Base-by-base conservation (phyloP, 2,329 filamentous ascomycete species). In the Neodidymelliopsis sp. region DNA sequence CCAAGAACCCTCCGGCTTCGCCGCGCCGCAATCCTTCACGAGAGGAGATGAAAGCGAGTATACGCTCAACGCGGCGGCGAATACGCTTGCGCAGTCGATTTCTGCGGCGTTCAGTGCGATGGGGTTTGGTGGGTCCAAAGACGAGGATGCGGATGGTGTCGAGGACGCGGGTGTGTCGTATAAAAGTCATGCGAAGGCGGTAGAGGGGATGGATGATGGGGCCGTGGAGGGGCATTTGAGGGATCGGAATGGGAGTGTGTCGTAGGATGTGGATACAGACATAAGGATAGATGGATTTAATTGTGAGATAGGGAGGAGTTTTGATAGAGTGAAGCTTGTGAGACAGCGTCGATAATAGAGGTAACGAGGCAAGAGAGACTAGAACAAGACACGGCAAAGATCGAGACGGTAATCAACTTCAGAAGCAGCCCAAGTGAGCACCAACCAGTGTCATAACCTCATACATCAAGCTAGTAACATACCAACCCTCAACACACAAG, bases 81-180 rank as follows among this genome's bases (percentile, higher is more conserved):
- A 37, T 6, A 55, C 45, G 5, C 50, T 71, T 4, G 62, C 63
- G 11, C 65, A 48, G 13, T 62, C 66, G 0, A 66, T 70, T 7
- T 62, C 63, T 15, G 65, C 63, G 1, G 62, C 56, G 0, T 65
- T 69, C 22, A 50, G 56, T 25, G 60, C 58, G 9, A 41, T 68
- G 62, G 69, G 67, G 44, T 74, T 57, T 61, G 71, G 72, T 43
- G 71, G 15, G 18, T 24, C 41, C 12, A n/a, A n/a, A n/a, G n/a
- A n/a, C n/a, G n/a, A n/a, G n/a, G 31, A 31, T 2, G 12, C 31
- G 4, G 48, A 36, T 3, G 19, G 10, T 11, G 5, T 10, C 8
- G 25, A 12, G 11, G 27, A 4, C 4, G 12, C n/a, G 6, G 23
- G 10, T 8, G 22, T 24, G 11, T 8, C 46, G 3, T 28, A 27